Evolutionary conservation across 1,284 basidiomycete species (phyloP), one percentile per base, ranked within the genome.

Genomic region (Melampsora larici-populina): DNA sequence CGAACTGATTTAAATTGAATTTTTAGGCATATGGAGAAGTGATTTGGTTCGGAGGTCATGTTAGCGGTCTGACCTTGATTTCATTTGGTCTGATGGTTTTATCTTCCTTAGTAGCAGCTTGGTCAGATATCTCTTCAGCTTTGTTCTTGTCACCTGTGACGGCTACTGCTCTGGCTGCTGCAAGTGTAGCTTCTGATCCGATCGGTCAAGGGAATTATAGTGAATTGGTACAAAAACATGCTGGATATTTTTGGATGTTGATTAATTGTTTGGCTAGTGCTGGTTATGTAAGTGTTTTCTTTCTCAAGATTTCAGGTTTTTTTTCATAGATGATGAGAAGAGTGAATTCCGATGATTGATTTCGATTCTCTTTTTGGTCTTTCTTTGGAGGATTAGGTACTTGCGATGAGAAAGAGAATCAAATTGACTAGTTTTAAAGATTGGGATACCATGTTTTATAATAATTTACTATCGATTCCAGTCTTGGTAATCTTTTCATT

Each of bases 401-500:
- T 99, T 74, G 88, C 92, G 72, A 99, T 99, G 97, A 90, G 97
- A 80, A 98, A 97, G 85, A 89, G 92, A 78, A 99, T 99, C 87
- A 99, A 99, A 86, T 84, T 88, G 60, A 98, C 94, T n/a, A 93
- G 93, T 55, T 99, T 99, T 86, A 96, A 94, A 79, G 96, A 99
- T 84, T 97, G 94, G 95, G 97, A 99, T 83, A 92, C 95, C 33
- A 98, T 99, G 96, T 97, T 94, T 86, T 99, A 98, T 87, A 98
- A 97, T 87, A 99, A 99, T 85, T 85, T 98, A 70, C 87, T 99
- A 68, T 97, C 93, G 48, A 94, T 99, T 81, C 94, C 97, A 60
- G 89, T 98, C 49, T 87, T 99, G 60, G 87, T 89, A 55, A 81
- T 94, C 78, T 92, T 91, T 83, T 97, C 94, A 18, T 82, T 99